These are phyloP conservation scores for Lipomyces chichibuensis DNA, from an alignment of 805 yeast species.

Conservation along the genomic window DNA sequence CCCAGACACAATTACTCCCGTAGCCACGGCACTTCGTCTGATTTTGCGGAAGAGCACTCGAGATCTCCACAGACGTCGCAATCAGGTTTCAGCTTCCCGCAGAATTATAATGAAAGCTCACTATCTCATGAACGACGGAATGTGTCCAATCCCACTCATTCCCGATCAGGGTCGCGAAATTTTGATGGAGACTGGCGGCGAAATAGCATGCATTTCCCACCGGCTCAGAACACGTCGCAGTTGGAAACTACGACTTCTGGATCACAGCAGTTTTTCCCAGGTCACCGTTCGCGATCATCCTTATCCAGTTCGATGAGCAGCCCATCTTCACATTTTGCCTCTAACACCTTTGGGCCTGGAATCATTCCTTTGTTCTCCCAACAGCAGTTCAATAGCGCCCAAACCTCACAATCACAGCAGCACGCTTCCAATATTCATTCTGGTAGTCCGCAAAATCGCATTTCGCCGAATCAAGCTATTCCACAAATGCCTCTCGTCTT, in stretches of 20 bases:
- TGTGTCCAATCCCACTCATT: conserved; percentile 17
- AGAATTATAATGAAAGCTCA: conserved; percentile 12
- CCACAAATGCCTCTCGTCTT: conserved; percentile 1
- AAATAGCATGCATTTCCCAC: conserved; percentile 20
- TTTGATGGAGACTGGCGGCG: conserved; percentile 36
- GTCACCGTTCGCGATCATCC: conserved; percentile 78
- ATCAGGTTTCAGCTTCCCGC: conserved; percentile 18
- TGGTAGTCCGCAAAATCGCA: conserved; percentile 10
- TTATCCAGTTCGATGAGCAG: conserved; percentile 41
- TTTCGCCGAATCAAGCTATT: conserved; percentile 3
- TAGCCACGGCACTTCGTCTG: conserved; percentile 20
- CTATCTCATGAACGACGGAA: conserved; percentile 22
- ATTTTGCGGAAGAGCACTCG: conserved; percentile 17
- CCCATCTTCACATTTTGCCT: conserved; percentile 13
- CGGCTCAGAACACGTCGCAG: neutral
- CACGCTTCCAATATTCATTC: conserved; percentile 6
- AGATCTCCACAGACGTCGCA: conserved; percentile 17
- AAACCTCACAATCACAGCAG: conserved; percentile 5
- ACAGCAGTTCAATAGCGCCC: conserved; percentile 24
- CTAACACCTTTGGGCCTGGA: conserved; percentile 23
- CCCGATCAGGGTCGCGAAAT: conserved; percentile 35
- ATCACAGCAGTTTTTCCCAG: conserved; percentile 60
- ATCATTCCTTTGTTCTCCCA: conserved; percentile 27
- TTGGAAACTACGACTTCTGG: neutral
- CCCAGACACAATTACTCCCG: conserved; percentile 28